Base-by-base conservation (phyloP, 768 basidiomycete species). In the Boletus patriciae region DNA sequence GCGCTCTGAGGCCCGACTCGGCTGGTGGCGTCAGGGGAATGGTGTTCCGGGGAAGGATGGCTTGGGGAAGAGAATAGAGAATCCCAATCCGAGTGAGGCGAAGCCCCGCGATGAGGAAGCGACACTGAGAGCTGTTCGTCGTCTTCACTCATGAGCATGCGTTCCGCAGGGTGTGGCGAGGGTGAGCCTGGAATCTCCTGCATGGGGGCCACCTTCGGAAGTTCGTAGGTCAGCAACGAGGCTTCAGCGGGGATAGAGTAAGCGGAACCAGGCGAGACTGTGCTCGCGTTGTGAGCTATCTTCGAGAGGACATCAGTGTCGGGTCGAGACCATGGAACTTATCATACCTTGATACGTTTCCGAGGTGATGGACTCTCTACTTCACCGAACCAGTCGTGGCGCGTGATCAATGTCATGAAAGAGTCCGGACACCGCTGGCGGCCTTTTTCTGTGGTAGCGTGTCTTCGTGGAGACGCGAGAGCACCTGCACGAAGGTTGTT, bases 321-420 rank as follows among this genome's bases (percentile, higher is more conserved):
- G 18, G 42, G 55, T 7, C n/a, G 5, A 48, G 27, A 41, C 15
- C 6, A 19, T 16, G 29, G 44, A 45, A 42, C 12, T 10, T 4
- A 29, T 50, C 64, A 27, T 54, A 74, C 74, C 69, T 73, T 78
- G 42, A 69, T 53, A 52, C 77, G 74, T 55, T 78, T 77, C 25
- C 72, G 62, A 7, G 77, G 79, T 21, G 75, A 68, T 27, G 61
- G 47, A 19, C 9, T 44, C 29, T 53, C 62, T 23, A 16, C 47
- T 29, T 67, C 60, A 48, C 57, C 60, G 52, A 46, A 21, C 44
- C 25, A 34, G 25, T 48, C 47, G 31, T 33, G 29, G 7, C 55
- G 48, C 15, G 48, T 40, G 19, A 33, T 49, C 19, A 7, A 25
- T 13, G 50, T 37, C 25, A 25, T 54, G 6, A 36, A 38, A 50